Base-by-base conservation (phyloP, 306 rosid genomes). In the Luffa aegyptiaca region DNA sequence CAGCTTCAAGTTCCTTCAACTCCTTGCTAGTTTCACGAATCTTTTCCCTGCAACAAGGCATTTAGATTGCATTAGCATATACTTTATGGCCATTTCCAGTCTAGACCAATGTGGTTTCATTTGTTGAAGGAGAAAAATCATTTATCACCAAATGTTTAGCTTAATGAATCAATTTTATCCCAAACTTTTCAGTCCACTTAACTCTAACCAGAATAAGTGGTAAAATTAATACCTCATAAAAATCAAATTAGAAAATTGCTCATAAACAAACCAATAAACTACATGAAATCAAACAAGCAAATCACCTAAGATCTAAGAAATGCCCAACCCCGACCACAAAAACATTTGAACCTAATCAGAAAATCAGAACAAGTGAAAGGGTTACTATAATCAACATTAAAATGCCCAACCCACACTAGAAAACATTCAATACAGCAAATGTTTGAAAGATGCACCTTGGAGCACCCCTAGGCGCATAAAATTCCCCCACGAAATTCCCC, bases 1-100 rank as follows among this genome's bases (percentile, higher is more conserved):
- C 89, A 62, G 87, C 83, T 86, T 95, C 98, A 69, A 95, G 89
- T 81, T 93, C 99, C 88, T 90, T 86, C 87, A 95, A 74, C 44
- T 83, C 85, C 82, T 87, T 85, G 66, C 83, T 87, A 80, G 84
- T 90, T 80, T 87, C 97, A 87, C 58, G 81, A 64, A 95, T 95
- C 84, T 90, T 93, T 76, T 86, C 90, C 90, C 99, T 93, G 84
- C 77, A 82, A 84, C 42, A 77, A 65, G 72, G 85, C 41, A 80
- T 71, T 35, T 77, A 57, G 41, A 58, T 55, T 42, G 63, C 37
- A 10, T 57, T 77, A 77, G 53, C 53, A 52, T 77, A 21, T 8
- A 70, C 31, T 26, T 13, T 20, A 70, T 20, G 56, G 35, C 5
- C 82, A 83, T 21, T 53, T 49, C 76, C 81, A 58, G 49, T 35